These are phyloP conservation scores for Fusarium sarcochroum DNA, from an alignment of 2,329 filamentous ascomycete species.

Conservation along the genomic window DNA sequence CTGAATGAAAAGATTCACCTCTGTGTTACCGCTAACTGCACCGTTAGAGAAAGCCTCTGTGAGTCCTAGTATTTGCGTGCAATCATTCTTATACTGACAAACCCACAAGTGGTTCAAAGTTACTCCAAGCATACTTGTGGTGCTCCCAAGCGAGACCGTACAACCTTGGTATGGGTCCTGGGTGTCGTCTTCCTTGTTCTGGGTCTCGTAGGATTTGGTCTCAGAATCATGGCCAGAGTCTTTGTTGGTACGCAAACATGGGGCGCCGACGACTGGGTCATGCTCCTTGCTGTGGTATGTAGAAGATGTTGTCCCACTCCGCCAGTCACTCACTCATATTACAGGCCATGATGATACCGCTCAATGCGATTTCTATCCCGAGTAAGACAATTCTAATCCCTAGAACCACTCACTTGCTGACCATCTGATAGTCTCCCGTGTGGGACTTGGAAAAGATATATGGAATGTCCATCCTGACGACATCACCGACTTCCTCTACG, in stretches of 20 bases:
- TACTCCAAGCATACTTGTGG: slow-evolving; percentile 25
- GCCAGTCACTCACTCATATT: background rate
- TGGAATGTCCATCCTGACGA: slow-evolving; percentile 21
- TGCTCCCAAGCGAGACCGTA: slow-evolving; percentile 21
- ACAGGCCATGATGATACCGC: slow-evolving; percentile 21
- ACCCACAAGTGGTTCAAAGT: slow-evolving; percentile 1
- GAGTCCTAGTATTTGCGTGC: background rate
- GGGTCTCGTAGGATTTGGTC: slow-evolving; percentile 12
- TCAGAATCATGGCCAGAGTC: slow-evolving; percentile 28
- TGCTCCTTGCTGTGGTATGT: slow-evolving; percentile 28
- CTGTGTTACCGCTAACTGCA: slow-evolving; percentile 12
- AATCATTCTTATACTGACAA: no score
- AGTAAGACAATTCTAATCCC: background rate
- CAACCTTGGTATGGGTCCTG: slow-evolving; percentile 11
- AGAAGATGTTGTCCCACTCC: accelerated
- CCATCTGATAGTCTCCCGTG: background rate
- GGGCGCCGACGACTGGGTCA: slow-evolving; percentile 26
- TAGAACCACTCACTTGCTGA: accelerated
- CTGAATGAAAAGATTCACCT: slow-evolving; percentile 18
- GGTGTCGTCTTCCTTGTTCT: slow-evolving; percentile 12
- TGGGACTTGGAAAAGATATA: slow-evolving; percentile 14
- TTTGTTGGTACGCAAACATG: slow-evolving; percentile 17
- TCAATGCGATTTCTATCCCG: slow-evolving; percentile 11
- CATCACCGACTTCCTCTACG: slow-evolving; percentile 23
- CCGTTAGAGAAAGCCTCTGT: slow-evolving; percentile 18